Percentiles rank a stretch among this genome's conserved stretches.
Conservation (phyloP, 176 grass and related monocot species). For the Aegilops longissima region DNA sequence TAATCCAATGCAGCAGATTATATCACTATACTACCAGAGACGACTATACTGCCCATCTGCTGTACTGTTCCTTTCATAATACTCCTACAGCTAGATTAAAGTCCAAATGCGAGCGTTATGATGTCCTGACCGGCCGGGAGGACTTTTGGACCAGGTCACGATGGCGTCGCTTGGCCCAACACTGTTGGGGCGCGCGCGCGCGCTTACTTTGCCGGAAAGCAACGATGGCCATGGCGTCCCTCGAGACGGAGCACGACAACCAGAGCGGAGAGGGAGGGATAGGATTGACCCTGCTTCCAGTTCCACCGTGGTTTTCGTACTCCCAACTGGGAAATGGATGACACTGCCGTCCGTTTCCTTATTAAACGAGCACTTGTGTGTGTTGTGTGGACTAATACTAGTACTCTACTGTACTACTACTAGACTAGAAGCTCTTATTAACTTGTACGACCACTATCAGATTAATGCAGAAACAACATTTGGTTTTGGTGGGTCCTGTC, state of each 20-base stretch:
- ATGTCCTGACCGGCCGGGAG: slow-evolving; percentile 10
- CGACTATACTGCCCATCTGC: too few relatives aligned
- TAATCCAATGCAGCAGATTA: slow-evolving; percentile 2
- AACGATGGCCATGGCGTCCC: slow-evolving; percentile 36
- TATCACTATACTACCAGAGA: too few relatives aligned
- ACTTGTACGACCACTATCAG: neutral
- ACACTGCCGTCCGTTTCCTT: neutral
- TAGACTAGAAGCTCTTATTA: too few relatives aligned
- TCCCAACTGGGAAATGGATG: neutral
- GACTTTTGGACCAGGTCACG: slow-evolving; percentile 25
- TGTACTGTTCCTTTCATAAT: neutral
- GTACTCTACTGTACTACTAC: too few relatives aligned
- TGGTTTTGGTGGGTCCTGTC: neutral
- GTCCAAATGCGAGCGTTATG: slow-evolving; percentile 10
- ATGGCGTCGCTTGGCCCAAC: neutral
- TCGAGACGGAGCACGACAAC: slow-evolving; percentile 20
- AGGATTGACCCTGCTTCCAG: slow-evolving; percentile 22
- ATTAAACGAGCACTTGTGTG: too few relatives aligned
- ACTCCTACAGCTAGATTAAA: too few relatives aligned
- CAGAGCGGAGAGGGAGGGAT: neutral
- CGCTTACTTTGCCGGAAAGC: slow-evolving; percentile 48
- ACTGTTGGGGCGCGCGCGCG: slow-evolving; percentile 26
- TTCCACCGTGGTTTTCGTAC: neutral
- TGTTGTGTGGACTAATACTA: too few relatives aligned
- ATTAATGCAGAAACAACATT: neutral